Evolutionary conservation across 257 asterid genomes (phyloP).

Genomic region (Datura wrightii): DNA sequence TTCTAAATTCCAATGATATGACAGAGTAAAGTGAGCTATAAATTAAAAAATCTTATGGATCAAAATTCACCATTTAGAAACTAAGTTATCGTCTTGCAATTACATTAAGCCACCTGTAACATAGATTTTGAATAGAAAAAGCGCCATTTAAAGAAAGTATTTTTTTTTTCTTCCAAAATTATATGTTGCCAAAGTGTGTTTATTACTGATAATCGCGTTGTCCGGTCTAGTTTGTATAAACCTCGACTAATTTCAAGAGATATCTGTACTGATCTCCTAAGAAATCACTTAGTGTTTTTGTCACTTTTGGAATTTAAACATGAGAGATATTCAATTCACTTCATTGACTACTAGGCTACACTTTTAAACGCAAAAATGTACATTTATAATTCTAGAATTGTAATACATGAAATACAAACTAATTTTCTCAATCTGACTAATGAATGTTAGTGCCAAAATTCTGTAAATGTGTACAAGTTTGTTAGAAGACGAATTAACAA

Average conservation of each 20-base stretch:
- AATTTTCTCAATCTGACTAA: background rate
- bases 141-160: background rate
- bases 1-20: conserved; percentile 7
- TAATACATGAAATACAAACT: background rate
- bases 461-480: background rate
- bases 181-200: background rate
- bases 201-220: background rate
- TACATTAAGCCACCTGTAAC: conserved; percentile 20
- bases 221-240: too few relatives aligned
- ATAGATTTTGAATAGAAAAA: background rate
- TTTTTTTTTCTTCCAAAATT: too few relatives aligned
- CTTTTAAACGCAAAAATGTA: too few relatives aligned
- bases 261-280: too few relatives aligned
- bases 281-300: too few relatives aligned
- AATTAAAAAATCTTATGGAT: background rate
- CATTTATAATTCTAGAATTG: background rate
- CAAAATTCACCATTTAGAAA: background rate
- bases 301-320: too few relatives aligned
- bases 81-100: background rate
- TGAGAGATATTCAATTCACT: too few relatives aligned
- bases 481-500: background rate
- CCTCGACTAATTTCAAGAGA: too few relatives aligned
- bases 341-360: too few relatives aligned
- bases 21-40: background rate
- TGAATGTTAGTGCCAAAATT: background rate